Evolutionary conservation across 2,329 filamentous ascomycete genomes (phyloP).

Genomic region (Pseudogymnoascus sp.): DNA sequence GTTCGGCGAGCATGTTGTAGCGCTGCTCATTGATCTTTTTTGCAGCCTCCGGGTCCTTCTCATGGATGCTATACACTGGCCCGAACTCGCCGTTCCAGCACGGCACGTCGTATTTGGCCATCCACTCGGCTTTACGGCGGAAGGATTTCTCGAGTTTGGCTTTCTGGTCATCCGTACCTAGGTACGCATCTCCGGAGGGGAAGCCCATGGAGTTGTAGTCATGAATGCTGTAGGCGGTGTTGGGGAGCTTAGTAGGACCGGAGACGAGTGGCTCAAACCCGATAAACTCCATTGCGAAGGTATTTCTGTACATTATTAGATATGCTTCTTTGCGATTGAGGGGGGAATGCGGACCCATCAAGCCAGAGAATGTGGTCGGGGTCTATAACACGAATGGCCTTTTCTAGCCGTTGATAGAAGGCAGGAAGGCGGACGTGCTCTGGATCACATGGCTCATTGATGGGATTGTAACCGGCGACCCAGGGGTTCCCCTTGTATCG

Average conservation of each 20-base stretch:
- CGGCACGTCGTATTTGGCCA: conserved; percentile 33
- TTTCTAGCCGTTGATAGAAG: conserved; percentile 39
- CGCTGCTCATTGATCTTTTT: conserved; percentile 34
- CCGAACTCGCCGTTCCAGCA: conserved; percentile 47
- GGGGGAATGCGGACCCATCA: conserved; percentile 29
- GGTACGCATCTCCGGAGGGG: conserved; percentile 35
- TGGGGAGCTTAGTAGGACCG: conserved; percentile 33
- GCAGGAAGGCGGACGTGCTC: conserved; percentile 36
- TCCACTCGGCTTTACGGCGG: conserved; percentile 37
- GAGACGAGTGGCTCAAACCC: conserved; percentile 27
- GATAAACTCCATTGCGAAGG: conserved; percentile 39
- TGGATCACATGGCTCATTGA: conserved; percentile 43
- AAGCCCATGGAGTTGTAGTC: conserved; percentile 47
- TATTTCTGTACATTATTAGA: conserved; percentile 17
- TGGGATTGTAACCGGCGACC: conserved; percentile 42
- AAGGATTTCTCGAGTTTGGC: conserved; percentile 33
- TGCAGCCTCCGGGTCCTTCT: conserved; percentile 26
- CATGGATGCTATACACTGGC: conserved; percentile 31
- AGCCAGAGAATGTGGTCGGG: conserved; percentile 38
- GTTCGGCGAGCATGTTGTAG: conserved; percentile 39
- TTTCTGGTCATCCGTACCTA: conserved; percentile 36
- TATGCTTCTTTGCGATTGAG: conserved; percentile 22
- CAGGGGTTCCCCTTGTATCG: conserved; percentile 37
- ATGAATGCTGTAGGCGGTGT: conserved; percentile 44
- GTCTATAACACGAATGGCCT: conserved; percentile 37